Conservation (phyloP, 441 rosid species). For the Theobroma grandiflorum region DNA sequence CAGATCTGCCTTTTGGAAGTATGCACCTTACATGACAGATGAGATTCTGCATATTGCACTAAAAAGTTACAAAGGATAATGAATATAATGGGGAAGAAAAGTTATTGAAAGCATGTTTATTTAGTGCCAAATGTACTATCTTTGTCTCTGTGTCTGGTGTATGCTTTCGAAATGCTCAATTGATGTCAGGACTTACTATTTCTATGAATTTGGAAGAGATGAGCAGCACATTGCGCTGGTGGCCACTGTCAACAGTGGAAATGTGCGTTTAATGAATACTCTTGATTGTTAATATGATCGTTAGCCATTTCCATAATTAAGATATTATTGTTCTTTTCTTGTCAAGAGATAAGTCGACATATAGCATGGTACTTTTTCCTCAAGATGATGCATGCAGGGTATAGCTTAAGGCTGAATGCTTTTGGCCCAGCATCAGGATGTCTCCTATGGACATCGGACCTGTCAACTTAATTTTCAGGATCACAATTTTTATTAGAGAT, state of each 20-base stretch:
- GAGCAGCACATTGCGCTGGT: constrained; percentile 79
- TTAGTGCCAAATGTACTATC: no score
- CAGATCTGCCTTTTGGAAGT: no score
- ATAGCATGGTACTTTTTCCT: not conserved
- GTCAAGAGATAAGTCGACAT: not conserved
- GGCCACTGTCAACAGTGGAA: constrained; percentile 76
- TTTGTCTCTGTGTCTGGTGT: constrained; percentile 21
- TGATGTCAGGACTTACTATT: constrained; percentile 83
- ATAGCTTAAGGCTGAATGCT: not conserved
- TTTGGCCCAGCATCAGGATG: not conserved
- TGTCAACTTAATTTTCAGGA: not conserved
- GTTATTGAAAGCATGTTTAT: no score
- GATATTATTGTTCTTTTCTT: not conserved
- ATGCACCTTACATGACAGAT: no score
- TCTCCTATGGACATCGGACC: not conserved
- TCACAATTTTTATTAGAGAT: not conserved
- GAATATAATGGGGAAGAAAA: no score
- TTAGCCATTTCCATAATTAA: not conserved
- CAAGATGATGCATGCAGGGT: constrained; percentile 1
- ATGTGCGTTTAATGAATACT: constrained; percentile 51
- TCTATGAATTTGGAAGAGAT: constrained; percentile 85
- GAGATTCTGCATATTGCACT: no score
- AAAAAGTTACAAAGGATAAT: no score
- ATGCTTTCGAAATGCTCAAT: constrained; percentile 21
- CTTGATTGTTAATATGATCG: not conserved